Evolutionary conservation across 2,329 filamentous ascomycete genomes (phyloP).

Genomic region (Talaromyces pinophilus): DNA sequence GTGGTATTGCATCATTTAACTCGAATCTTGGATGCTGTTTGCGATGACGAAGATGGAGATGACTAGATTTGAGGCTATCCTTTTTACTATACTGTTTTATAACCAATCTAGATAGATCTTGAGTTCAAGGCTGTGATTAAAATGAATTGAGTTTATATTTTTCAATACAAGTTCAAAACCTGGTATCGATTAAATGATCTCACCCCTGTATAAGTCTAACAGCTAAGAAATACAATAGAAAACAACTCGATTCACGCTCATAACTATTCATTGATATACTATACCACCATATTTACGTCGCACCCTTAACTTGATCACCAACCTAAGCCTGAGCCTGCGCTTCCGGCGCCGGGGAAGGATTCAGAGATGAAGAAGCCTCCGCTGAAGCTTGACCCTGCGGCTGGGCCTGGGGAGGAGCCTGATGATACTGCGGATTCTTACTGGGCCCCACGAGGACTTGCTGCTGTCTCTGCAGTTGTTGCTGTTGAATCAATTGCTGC

Average conservation of each 20-base stretch:
- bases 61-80: not conserved
- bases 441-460: slow-evolving; percentile 20
- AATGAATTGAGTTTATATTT: not conserved
- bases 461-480: slow-evolving; percentile 33
- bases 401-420: slow-evolving; percentile 9
- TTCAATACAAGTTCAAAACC: not conserved
- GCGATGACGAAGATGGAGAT: slow-evolving; percentile 35
- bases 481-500: slow-evolving; percentile 44
- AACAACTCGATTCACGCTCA: slow-evolving; percentile 1
- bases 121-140: not conserved
- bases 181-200: not conserved
- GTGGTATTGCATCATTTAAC: slow-evolving; percentile 53
- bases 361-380: not conserved
- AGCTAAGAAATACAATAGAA: not conserved
- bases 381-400: slow-evolving; percentile 5
- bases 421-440: slow-evolving; percentile 23
- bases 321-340: slow-evolving; percentile 38
- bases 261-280: slow-evolving; percentile 7
- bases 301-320: slow-evolving; percentile 28
- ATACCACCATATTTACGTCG: slow-evolving; percentile 29
- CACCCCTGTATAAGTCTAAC: not conserved
- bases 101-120: not conserved
- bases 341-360: slow-evolving; percentile 31
- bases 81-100: not conserved
- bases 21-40: slow-evolving; percentile 64